These are phyloP conservation scores for Ceratocystis cacaofunesta DNA, from an alignment of 2,329 filamentous ascomycete species.

Conservation along the genomic window DNA sequence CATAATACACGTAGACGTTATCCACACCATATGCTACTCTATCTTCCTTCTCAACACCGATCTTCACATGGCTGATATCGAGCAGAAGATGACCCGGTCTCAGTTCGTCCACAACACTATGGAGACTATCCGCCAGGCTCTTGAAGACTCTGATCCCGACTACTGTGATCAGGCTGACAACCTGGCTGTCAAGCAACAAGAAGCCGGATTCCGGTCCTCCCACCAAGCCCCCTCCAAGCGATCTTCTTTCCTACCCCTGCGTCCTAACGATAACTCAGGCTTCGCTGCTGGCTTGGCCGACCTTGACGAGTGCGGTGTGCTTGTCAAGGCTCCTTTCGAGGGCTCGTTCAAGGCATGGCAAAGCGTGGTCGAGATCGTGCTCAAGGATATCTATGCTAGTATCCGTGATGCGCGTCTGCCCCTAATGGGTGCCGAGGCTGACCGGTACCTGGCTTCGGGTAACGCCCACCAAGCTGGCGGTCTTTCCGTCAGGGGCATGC, in stretches of 20 bases:
- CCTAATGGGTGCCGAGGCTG: conserved; percentile 55
- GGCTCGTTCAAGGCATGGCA: conserved; percentile 74
- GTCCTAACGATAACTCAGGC: conserved; percentile 27
- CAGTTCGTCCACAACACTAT: conserved; percentile 97
- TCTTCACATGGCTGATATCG: conserved; percentile 85
- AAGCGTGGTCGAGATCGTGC: conserved; percentile 70
- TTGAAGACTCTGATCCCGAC: conserved; percentile 56
- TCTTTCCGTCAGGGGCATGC: conserved; percentile 59
- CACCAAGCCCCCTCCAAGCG: conserved; percentile 26
- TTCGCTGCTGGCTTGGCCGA: conserved; percentile 9
- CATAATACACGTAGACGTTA: conserved; percentile 49
- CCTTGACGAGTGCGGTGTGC: conserved; percentile 49
- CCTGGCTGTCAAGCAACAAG: conserved; percentile 18
- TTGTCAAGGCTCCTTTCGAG: conserved; percentile 63
- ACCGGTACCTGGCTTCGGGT: conserved; percentile 23
- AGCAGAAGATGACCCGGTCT: conserved; percentile 84
- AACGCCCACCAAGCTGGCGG: conserved; percentile 29
- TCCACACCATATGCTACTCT: conserved; percentile 95
- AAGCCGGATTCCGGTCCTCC: conserved; percentile 11
- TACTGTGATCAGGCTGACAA: conserved; percentile 35
- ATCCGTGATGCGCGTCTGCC: conserved; percentile 80
- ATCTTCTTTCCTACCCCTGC: conserved; percentile 37
- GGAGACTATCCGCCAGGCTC: conserved; percentile 66
- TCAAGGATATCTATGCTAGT: conserved; percentile 82
- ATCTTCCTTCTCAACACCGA: conserved; percentile 92